Base-by-base conservation (phyloP, 148 eudicot genomes). In the Rhododendron henanense region DNA sequence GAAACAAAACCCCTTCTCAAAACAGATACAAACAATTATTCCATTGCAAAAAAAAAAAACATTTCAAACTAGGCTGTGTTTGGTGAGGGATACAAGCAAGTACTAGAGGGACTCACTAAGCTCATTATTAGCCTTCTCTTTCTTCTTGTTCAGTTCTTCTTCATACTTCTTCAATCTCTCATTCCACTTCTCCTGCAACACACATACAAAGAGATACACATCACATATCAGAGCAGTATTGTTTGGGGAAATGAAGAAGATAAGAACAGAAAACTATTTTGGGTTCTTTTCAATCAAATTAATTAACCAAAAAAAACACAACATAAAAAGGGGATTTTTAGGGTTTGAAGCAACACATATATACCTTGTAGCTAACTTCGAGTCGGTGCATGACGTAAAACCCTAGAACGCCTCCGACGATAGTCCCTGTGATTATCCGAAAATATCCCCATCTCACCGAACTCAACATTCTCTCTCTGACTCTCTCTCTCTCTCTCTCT, bases 301-400 rank as follows among this genome's bases (percentile, higher is more conserved):
- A 55, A 55, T 55, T 18, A 18, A 18, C 61, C 61, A 0, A 55
- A 15, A 55, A 55, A 15, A 4, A 0, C 28, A 0, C 31, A 10
- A 10, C 5, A 79, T 15, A 13, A 39, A 61, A 23, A 6, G 73
- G 6, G 21, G 19, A 5, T 10, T 37, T 10, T 37, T 10, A 9
- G 82, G 35, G 82, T 53, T 74, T 11, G 47, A 63, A 78, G 18
- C 37, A 71, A 71, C 1, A 15, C 51, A 18, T 51, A 2, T 51
- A 51, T 51, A 91, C 94, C 93, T 92, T 92, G 87, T 92, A 92
- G 88, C 87, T 84, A 19, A 79, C 47, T 85, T 92, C 94, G 39
- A 82, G 37, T 23, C 93, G 92, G 41, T 92, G 93, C 94, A 92
- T 92, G 25, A 88, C 88, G 44, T 91, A 92, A 83, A 92, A 92